phyloP scores from a whole-genome alignment of 192 early-diverging fungal genomes.

The Coemansia sp. region DNA sequence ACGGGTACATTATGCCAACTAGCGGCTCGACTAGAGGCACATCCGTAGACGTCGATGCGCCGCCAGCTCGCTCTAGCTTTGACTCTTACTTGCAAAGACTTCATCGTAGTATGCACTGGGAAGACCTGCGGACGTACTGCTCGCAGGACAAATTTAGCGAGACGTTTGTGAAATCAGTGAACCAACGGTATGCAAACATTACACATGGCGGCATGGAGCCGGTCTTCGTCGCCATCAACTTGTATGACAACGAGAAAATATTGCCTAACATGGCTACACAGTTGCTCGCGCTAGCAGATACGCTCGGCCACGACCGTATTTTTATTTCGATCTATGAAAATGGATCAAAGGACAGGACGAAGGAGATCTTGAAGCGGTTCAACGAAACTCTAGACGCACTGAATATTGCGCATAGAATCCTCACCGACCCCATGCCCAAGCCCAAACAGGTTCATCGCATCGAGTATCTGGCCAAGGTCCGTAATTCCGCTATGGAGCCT shows the following conservation, averaged over 20 bases:
- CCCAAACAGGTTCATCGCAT: constrained; percentile 30
- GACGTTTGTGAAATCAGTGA: constrained; percentile 13
- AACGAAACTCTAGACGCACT: constrained; percentile 11
- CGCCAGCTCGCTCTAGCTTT: not conserved
- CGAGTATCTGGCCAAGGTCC: constrained; percentile 50
- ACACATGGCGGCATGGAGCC: not conserved
- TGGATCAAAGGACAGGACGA: constrained; percentile 50
- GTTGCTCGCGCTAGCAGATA: constrained; percentile 30
- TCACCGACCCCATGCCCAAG: constrained; percentile 10
- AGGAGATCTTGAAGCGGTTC: constrained; percentile 34
- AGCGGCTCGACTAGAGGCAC: not conserved
- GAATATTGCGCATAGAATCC: constrained; percentile 35
- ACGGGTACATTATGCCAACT: not conserved
- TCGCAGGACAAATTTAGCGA: not conserved
- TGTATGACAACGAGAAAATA: constrained; percentile 45
- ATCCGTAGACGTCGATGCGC: too few species aligned
- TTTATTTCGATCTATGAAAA: constrained; percentile 58
- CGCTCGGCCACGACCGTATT: constrained; percentile 32
- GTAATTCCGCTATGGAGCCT: constrained; percentile 54
- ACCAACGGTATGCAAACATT: constrained; percentile 18
- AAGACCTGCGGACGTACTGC: constrained; percentile 23
- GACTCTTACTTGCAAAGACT: not conserved
- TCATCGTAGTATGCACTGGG: not conserved
- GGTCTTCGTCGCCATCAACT: constrained; percentile 43
- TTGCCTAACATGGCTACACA: constrained; percentile 48